Evolutionary conservation across 2,329 filamentous ascomycete genomes (phyloP), one percentile per base, ranked within the genome.

Genomic region (Aspergillus persii): DNA sequence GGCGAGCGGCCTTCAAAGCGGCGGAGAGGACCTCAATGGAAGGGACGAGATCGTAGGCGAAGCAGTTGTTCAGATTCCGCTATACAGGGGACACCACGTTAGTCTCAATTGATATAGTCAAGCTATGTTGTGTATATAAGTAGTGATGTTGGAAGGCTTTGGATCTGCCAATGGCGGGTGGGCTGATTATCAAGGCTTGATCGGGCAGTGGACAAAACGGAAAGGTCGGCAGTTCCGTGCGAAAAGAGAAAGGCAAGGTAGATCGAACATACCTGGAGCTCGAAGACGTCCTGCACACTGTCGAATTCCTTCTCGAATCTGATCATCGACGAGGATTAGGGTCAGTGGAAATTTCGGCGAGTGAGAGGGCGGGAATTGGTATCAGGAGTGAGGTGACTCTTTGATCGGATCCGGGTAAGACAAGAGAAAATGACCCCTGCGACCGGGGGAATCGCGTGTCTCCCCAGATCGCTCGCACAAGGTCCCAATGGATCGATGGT

Each of bases 241-340:
- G 53, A 58, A 50, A 41, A 41, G 36, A 23, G 23, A 36, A 31
- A 15, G 33, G 30, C 31, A n/a, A 41, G 36, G 36, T 41, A 41
- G 7, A 47, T 30, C 47, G 61, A 52, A 77, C 85, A 76, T 88
- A 96, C 93, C 92, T 97, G 93, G 76, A 99, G 92, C 88, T 99
- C 95, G 80, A 99, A 99, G 76, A 98, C 94, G 83, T 99, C 95
- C 82, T 98, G 92, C 68, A 99, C 95, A 75, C 82, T 81, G 65
- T 99, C 94, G 76, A 99, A 99, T 83, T 99, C 95, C 87, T 97
- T 97, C 87, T 99, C 95, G 77, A 96, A 99, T 83, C 95, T 99
- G 77, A 66, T 69, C 71, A 59, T 80, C 77, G 71, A 73, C 39
- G 75, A 76, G 69, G 66, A 68, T 68, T 57, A 64, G 67, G 36